Base-by-base conservation (phyloP, 176 grass and related monocot species). In the Ensete ventricosum region DNA sequence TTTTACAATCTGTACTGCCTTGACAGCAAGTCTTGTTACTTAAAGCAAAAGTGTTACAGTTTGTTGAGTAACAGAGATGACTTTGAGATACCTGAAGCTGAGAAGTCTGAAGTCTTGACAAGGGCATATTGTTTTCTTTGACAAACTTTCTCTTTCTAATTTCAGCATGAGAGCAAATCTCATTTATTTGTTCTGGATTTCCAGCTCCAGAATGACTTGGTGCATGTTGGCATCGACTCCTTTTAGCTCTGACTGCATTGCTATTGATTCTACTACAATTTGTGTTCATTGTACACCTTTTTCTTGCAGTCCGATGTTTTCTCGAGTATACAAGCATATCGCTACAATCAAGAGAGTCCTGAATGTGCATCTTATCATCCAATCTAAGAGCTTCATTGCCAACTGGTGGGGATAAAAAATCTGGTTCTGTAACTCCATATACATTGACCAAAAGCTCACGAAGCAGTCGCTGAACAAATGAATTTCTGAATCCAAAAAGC, bases 401-500 rank as follows among this genome's bases (percentile, higher is more conserved):
- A 81, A 53, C 51, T 14, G 73, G 76, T 67, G 65, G 48, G 65
- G 50, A 82, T 62, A 77, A 53, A 22, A 80, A 52, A 51, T 84
- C 80, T 71, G 73, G 62, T 73, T 81, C 78, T 58, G 73, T 51
- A 29, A 75, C 77, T 83, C 65, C 78, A 87, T 81, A 86, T 25
- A 85, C 76, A 88, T 87, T 72, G 70, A 84, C 69, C 43, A 92
- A 67, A 67, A 96, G 83, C 63, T 97, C 87, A 75, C 89, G 87
- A 84, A 97, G 87, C 59, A 97, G 78, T 83, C 89, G 87, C 80
- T 90, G 89, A 68, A 97, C 80, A 79, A 87, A 84, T 70, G 88
- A 85, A 89, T 87, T 92, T 83, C 78, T 92, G 55, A 97, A 92
- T 49, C 93, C 93, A 80, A 97, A 97, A 79, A 90, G 85, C 89